Base-by-base conservation (phyloP, 495 filamentous ascomycete genomes). In the Xylaria intraflava region DNA sequence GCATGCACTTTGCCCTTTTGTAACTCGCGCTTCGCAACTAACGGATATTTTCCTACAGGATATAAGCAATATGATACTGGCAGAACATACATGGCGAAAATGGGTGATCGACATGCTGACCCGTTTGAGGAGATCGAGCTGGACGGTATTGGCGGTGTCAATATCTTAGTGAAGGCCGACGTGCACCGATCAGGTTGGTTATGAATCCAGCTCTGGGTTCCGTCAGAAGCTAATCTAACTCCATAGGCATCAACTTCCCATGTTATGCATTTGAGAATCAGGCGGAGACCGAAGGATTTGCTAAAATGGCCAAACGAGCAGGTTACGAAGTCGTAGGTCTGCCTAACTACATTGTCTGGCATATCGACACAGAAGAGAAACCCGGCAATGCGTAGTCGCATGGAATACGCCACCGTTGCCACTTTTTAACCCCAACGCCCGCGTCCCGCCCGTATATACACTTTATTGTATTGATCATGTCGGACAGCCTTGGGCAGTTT, bases 331-430 rank as follows among this genome's bases (percentile, higher is more conserved):
- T 98, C 31, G 78, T 86, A 52, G 93, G 93, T 30, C 77, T 98
- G 46, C 94, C 93, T 51, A 98, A 98, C 71, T 98, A 98, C 67
- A 83, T 98, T 41, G 90, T 98, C 42, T 98, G 93, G 93, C 93
- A 98, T 68, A 89, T 96, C 59, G 93, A 98, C 67, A 98, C 93
- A n/a, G 83, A 95, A 38, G 93, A 97, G 77, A 96, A 96, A 77
- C 81, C 83, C 10, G 93, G 92, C 3, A 96, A 98, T 65, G 64
- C 69, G 49, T 79, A 72, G 43, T 60, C 24, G 49, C 52, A 26
- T 24, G 48, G 24, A 39, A 22, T 41, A 35, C n/a, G 19, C 10
- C 17, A 3, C 5, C 2, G 4, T 3, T 35, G 14, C 16, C 16
- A 31, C 41, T 35, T 45, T 35, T 40, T 46, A 11, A 26, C 45